A percentile compares a stretch with the other conserved stretches of the same genome.
Evolutionary conservation across 768 basidiomycete species (phyloP).

Genomic region (Suillus occidentalis): DNA sequence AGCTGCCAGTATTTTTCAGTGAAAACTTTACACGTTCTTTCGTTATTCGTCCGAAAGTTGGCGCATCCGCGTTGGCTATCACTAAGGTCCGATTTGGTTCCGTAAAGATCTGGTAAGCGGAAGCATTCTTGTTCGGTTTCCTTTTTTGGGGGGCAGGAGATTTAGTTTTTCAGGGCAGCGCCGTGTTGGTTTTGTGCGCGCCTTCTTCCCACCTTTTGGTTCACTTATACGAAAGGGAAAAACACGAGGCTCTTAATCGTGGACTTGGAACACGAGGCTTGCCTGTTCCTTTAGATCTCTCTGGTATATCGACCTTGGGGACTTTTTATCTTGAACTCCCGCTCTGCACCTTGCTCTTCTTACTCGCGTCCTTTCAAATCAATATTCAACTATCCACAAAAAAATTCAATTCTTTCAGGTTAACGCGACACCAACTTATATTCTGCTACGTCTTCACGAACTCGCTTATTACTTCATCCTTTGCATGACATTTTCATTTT

Average conservation of each 20-base stretch:
- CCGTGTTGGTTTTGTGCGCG: slow-evolving; percentile 27
- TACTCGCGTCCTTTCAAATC: slow-evolving; percentile 11
- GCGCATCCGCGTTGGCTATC: background rate
- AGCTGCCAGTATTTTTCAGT: slow-evolving; percentile 8
- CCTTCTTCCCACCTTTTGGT: slow-evolving; percentile 28
- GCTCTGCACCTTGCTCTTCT: slow-evolving; percentile 18
- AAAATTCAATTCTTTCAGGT: slow-evolving; percentile 20
- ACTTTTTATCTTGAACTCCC: slow-evolving; percentile 22
- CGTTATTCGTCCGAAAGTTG: slow-evolving; percentile 7
- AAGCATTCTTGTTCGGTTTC: slow-evolving; percentile 21
- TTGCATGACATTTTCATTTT: slow-evolving; percentile 30
- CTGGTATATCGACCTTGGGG: background rate
- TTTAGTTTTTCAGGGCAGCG: slow-evolving; percentile 34
- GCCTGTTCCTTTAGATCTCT: slow-evolving; percentile 26
- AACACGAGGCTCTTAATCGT: slow-evolving; percentile 48
- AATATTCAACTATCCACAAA: slow-evolving; percentile 18
- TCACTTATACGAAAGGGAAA: slow-evolving; percentile 40
- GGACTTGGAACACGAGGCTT: slow-evolving; percentile 46
- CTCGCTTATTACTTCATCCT: slow-evolving; percentile 26
- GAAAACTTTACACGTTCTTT: background rate
- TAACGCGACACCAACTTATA: slow-evolving; percentile 36
- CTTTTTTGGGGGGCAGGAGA: slow-evolving; percentile 30
- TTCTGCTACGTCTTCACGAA: slow-evolving; percentile 27
- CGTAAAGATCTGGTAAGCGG: slow-evolving; percentile 29
- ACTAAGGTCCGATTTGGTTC: background rate